Evolutionary conservation across 1,284 basidiomycete species (phyloP), one percentile per base, ranked within the genome.

Genomic region (Anthracocystis panici-leucophaei): DNA sequence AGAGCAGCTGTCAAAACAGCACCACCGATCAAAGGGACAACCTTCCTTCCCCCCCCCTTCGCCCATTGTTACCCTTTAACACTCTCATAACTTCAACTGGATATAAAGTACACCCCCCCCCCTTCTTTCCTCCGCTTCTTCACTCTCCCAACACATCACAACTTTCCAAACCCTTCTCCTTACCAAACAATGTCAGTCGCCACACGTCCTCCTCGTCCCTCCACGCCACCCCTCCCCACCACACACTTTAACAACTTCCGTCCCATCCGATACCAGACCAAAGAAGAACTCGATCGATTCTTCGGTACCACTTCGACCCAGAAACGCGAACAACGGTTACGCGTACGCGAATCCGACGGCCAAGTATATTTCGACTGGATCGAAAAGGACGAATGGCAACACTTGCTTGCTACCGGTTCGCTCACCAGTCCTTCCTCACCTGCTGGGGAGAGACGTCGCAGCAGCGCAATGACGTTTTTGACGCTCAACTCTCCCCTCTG

Each of bases 251-350:
- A 31, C 35, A 64, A 77, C 56, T 79, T 79, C 41, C 70, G 77
- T 20, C 77, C 77, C 4, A 27, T 70, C 27, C 64, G 65, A 16
- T 77, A 73, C 33, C 68, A 77, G 27, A 77, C 68, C 25, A 62
- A 70, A 35, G 77, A 77, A 50, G 65, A 77, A 23, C 51, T 79
- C 42, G 77, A 79, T 18, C 56, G 61, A 2, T 70, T 79, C 46
- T 79, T 79, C 50, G 77, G 77, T n/a, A 60, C 53, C 35, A 77
- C 75, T 4, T 4, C 59, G 10, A 49, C 53, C 3, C 75, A 77
- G 29, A 55, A 67, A n/a, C 66, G 76, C 18, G 61, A 75, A 31
- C 65, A 67, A 18, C 67, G 59, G 4, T 48, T 79, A 7, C 66
- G 77, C 3, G 60, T 65, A 3, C 72, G 68, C 46, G 71, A 74